Evolutionary conservation across 2,329 filamentous ascomycete species (phyloP).

Genomic region (Fusarium sambucinum): DNA sequence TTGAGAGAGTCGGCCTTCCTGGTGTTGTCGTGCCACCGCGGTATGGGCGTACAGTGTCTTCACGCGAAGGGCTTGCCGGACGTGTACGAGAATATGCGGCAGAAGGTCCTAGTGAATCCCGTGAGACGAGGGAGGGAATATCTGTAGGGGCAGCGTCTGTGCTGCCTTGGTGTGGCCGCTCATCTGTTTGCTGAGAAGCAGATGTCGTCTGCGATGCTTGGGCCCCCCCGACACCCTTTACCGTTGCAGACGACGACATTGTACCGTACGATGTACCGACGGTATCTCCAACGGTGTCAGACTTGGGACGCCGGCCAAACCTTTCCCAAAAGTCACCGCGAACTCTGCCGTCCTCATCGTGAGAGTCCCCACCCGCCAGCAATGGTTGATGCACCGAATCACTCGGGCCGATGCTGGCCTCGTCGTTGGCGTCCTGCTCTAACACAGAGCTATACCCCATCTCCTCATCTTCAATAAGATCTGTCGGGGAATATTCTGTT

Average conservation of each 20-base stretch:
- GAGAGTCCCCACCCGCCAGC: conserved; percentile 26
- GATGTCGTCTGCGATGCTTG: conserved; percentile 18
- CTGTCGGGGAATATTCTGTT: conserved; percentile 50
- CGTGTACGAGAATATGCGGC: conserved; percentile 36
- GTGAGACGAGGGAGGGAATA: conserved; percentile 43
- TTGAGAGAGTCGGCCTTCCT: conserved; percentile 62
- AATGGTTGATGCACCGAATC: conserved; percentile 42
- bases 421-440: conserved; percentile 49
- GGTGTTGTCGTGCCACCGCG: conserved; percentile 45
- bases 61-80: conserved; percentile 45
- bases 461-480: conserved; percentile 50
- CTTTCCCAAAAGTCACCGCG: conserved; percentile 33
- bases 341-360: conserved; percentile 17
- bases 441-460: conserved; percentile 39
- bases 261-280: conserved; percentile 51
- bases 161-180: not conserved
- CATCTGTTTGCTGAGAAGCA: conserved; percentile 10
- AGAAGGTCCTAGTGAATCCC: conserved; percentile 21
- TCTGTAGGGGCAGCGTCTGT: conserved; percentile 32
- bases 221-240: conserved; percentile 26
- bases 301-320: conserved; percentile 30
- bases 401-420: conserved; percentile 36
- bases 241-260: conserved; percentile 47
- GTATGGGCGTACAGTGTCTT: conserved; percentile 36
- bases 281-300: conserved; percentile 17